A percentile compares a stretch with the other conserved stretches of the same genome.
Evolutionary conservation across 192 early-diverging fungal genomes (phyloP).

Genomic region (Dimargaris verticillata): DNA sequence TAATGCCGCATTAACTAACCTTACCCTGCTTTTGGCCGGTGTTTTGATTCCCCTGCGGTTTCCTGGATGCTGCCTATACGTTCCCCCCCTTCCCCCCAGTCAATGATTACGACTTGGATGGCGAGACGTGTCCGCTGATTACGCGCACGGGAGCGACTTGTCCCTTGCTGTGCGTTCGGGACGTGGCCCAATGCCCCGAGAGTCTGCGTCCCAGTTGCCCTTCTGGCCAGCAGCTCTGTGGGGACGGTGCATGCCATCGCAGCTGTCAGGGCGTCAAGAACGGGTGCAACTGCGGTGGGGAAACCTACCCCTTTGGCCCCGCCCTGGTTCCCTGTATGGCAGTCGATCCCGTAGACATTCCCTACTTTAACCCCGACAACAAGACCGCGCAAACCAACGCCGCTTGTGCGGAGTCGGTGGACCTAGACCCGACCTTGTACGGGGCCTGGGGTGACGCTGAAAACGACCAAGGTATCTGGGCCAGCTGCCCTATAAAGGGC

Average conservation of each 20-base stretch:
- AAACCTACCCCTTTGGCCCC: slow-evolving; percentile 13
- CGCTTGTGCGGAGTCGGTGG: slow-evolving; percentile 17
- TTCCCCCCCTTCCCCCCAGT: slow-evolving; percentile 14
- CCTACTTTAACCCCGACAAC: slow-evolving; percentile 21
- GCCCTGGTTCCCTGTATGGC: slow-evolving; percentile 18
- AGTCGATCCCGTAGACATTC: slow-evolving; percentile 21
- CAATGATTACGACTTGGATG: slow-evolving; percentile 29
- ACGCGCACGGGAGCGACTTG: slow-evolving; percentile 18
- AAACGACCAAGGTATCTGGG: slow-evolving; percentile 20
- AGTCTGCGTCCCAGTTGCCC: slow-evolving; percentile 22
- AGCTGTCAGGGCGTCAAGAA: slow-evolving; percentile 20
- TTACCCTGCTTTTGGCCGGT: no score
- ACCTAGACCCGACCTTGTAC: slow-evolving; percentile 12
- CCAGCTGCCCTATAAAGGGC: slow-evolving; percentile 16
- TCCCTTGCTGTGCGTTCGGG: slow-evolving; percentile 25
- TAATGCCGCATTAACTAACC: no score
- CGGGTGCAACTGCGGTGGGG: slow-evolving; percentile 27
- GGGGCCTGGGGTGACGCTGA: slow-evolving; percentile 15
- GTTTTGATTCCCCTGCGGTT: no score
- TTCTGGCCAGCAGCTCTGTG: slow-evolving; percentile 21
- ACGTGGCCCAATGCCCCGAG: slow-evolving; percentile 17
- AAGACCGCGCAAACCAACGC: slow-evolving; percentile 18
- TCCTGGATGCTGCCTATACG: no score
- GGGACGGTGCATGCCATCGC: slow-evolving; percentile 31
- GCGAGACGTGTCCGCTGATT: slow-evolving; percentile 27